These are phyloP conservation scores for Russula olivacea DNA, from an alignment of 768 basidiomycete species.

Conservation along the genomic window DNA sequence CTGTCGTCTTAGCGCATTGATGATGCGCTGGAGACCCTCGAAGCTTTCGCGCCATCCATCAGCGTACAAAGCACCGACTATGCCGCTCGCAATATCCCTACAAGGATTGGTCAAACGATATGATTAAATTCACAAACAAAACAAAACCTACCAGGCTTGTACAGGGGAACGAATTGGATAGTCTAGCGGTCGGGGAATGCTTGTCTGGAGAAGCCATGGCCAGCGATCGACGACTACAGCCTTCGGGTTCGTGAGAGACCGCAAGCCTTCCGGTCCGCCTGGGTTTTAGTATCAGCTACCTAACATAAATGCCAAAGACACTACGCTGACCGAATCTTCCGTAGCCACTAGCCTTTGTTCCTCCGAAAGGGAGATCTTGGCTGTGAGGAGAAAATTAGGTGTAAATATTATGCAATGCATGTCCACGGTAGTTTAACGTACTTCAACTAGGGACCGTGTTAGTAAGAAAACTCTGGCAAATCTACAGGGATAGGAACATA, in stretches of 20 bases:
- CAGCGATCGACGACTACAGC: conserved; percentile 82
- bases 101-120: conserved; percentile 3
- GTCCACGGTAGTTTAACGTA: conserved; percentile 34
- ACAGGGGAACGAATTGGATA: conserved; percentile 74
- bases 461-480: conserved; percentile 24
- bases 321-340: conserved; percentile 73
- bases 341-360: conserved; percentile 85
- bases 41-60: conserved; percentile 43
- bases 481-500: conserved; percentile 36
- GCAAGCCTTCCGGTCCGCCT: conserved; percentile 93
- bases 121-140: background rate
- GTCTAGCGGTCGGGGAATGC: conserved; percentile 79
- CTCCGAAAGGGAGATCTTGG: conserved; percentile 95
- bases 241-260: conserved; percentile 83
- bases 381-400: conserved; percentile 35
- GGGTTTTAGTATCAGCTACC: conserved; percentile 14
- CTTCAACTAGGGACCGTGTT: conserved; percentile 50
- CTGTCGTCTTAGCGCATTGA: conserved; percentile 34
- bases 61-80: conserved; percentile 44
- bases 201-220: conserved; percentile 77
- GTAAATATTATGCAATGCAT: conserved; percentile 11
- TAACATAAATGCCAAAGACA: conserved; percentile 9
- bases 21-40: conserved; percentile 36
- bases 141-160: conserved; percentile 60
- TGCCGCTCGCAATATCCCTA: conserved; percentile 49